These are phyloP conservation scores for Talaromyces nanjingensis DNA, from an alignment of 495 filamentous ascomycete genomes.

Conservation along the genomic window DNA sequence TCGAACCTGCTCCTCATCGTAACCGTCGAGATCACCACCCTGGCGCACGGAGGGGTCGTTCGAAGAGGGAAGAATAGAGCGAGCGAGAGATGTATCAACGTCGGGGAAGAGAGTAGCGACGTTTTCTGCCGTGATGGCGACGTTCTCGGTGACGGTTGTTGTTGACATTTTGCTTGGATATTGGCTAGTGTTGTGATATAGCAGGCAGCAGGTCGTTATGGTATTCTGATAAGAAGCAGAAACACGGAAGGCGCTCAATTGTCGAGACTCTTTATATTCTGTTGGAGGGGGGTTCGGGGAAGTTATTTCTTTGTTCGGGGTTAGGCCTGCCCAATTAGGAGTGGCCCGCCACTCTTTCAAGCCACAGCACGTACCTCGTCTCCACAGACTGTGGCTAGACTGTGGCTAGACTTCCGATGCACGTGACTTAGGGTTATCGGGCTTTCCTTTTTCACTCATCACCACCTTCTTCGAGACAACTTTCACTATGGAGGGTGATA, in stretches of 20 bases:
- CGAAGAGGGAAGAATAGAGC: slow-evolving; percentile 48
- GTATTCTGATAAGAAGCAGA: neutral
- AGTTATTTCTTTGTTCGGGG: neutral
- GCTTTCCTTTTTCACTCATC: neutral
- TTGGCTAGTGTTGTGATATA: neutral
- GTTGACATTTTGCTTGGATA: slow-evolving; percentile 41
- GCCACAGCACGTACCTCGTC: neutral
- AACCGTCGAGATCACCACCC: slow-evolving; percentile 58
- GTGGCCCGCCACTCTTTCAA: neutral
- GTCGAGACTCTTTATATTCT: neutral
- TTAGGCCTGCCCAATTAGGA: neutral
- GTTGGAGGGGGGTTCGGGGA: neutral
- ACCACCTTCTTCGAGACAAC: neutral
- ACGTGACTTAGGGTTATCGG: neutral
- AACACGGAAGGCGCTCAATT: neutral
- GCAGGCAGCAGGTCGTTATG: neutral
- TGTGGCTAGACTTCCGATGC: neutral
- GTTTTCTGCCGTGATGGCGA: slow-evolving; percentile 70
- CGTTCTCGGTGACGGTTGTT: slow-evolving; percentile 35
- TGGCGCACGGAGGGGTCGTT: slow-evolving; percentile 22
- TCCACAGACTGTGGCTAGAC: neutral
- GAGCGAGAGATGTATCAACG: slow-evolving; percentile 77
- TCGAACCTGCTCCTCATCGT: slow-evolving; percentile 95
- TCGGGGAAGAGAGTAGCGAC: slow-evolving; percentile 89
- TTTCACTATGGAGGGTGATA: neutral